A percentile compares a stretch with the other conserved stretches of the same genome.
These are phyloP conservation scores for Zasmidium citrigriseum DNA, from an alignment of 2,329 filamentous ascomycete species.

Conservation along the genomic window DNA sequence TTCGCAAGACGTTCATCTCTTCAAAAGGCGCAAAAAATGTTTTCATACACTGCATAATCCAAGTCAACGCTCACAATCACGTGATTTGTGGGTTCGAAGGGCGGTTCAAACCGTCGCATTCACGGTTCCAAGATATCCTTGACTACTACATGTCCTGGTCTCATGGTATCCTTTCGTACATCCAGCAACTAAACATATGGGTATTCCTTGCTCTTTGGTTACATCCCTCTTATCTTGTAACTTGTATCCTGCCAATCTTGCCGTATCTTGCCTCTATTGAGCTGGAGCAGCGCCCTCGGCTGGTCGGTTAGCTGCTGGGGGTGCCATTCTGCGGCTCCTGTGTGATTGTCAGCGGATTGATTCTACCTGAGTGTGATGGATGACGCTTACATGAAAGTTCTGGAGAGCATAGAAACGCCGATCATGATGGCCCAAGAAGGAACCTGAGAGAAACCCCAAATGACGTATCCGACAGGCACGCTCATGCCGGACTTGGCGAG, in stretches of 20 bases:
- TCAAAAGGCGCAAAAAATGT: neutral
- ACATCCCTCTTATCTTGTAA: neutral
- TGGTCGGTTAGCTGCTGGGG: slow-evolving; percentile 1
- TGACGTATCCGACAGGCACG: slow-evolving; percentile 65
- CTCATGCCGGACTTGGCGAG: slow-evolving; percentile 63
- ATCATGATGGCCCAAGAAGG: slow-evolving; percentile 38
- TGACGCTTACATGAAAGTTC: slow-evolving; percentile 10
- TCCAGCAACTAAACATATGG: neutral
- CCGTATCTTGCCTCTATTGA: slow-evolving; percentile 3
- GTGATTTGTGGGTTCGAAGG: neutral
- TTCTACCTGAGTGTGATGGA: neutral
- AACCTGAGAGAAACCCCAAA: slow-evolving; percentile 63
- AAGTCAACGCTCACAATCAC: neutral
- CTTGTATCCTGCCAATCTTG: neutral
- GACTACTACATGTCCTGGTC: neutral
- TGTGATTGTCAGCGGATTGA: neutral
- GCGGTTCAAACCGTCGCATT: neutral
- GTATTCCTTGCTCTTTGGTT: neutral
- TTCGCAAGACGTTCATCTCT: no score
- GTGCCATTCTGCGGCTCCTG: slow-evolving; percentile 4
- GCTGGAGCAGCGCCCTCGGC: slow-evolving; percentile 1
- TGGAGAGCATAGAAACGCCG: slow-evolving; percentile 12
- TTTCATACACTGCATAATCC: neutral
- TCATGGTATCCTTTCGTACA: neutral
- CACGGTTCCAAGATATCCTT: neutral